These are phyloP conservation scores for Candida mesenterica DNA, from an alignment of 1,139 yeast species.

Conservation along the genomic window DNA sequence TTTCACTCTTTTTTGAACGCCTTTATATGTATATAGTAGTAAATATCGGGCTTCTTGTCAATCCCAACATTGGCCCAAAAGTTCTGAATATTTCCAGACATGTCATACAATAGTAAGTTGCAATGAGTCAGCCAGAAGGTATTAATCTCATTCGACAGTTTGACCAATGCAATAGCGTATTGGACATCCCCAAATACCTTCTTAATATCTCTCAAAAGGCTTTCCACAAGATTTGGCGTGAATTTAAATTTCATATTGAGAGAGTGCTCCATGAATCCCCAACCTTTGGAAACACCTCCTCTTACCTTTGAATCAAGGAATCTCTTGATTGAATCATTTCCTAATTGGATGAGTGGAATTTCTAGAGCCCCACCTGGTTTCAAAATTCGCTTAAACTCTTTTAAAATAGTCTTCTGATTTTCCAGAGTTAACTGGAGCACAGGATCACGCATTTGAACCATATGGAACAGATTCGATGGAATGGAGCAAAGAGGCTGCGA, in stretches of 20 bases:
- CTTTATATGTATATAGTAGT: conserved; percentile 31
- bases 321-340: conserved; percentile 13
- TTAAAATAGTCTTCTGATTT: conserved; percentile 27
- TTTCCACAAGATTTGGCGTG: conserved; percentile 7
- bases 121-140: conserved; percentile 31
- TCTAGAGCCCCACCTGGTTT: conserved; percentile 38
- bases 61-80: conserved; percentile 22
- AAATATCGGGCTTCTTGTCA: conserved; percentile 21
- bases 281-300: conserved; percentile 5
- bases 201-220: conserved; percentile 12
- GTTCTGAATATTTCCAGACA: conserved; percentile 32
- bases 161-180: conserved; percentile 31
- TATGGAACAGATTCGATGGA: conserved; percentile 31
- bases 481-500: conserved; percentile 29
- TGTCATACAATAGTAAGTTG: conserved; percentile 33
- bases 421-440: conserved; percentile 28
- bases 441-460: conserved; percentile 39
- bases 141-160: conserved; percentile 32
- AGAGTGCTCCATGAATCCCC: conserved; percentile 9
- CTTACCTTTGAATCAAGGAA: conserved; percentile 5
- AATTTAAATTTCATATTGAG: conserved; percentile 5
- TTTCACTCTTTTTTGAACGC: conserved; percentile 25
- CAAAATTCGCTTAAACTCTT: conserved; percentile 38
- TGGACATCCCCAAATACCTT: conserved; percentile 37
- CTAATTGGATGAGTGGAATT: conserved; percentile 25